Evolutionary conservation across 2,329 filamentous ascomycete genomes (phyloP).

Genomic region (Beauveria australis): DNA sequence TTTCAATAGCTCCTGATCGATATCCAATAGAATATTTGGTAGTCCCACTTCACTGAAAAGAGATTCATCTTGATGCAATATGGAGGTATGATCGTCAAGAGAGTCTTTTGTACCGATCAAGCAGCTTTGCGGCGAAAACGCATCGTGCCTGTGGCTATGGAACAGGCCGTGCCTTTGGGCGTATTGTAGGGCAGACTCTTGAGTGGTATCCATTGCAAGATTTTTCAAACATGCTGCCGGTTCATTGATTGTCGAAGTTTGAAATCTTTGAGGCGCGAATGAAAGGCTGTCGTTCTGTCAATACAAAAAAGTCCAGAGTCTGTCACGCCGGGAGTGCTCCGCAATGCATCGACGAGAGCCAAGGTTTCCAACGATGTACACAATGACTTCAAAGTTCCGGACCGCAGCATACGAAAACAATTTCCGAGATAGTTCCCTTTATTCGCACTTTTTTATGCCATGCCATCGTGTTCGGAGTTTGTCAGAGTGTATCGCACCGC

Average conservation of each 20-base stretch:
- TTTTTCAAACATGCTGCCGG: not conserved
- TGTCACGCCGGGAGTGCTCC: too few relatives aligned
- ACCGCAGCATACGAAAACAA: not conserved
- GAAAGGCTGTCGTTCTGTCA: not conserved
- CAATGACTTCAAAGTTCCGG: not conserved
- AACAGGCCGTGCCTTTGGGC: slow-evolving; percentile 6
- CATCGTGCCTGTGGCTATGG: not conserved
- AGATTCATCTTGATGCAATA: not conserved
- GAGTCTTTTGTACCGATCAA: not conserved
- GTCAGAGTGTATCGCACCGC: not conserved
- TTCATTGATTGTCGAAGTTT: not conserved
- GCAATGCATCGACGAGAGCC: too few relatives aligned
- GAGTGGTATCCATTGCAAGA: not conserved
- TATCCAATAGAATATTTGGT: not conserved
- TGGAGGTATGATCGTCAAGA: not conserved
- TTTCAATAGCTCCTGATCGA: not conserved
- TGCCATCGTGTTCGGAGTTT: not conserved
- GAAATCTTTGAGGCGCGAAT: not conserved
- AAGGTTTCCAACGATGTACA: not conserved
- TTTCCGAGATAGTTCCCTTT: too few relatives aligned
- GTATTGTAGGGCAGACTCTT: slow-evolving; percentile 3
- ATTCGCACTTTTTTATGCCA: too few relatives aligned
- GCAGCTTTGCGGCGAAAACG: not conserved
- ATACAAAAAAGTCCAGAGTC: not conserved
- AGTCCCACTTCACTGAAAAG: not conserved